Evolutionary conservation across 2,329 filamentous ascomycete species (phyloP), one percentile per base, ranked within the genome.

Genomic region (Zymoseptoria pseudotritici): DNA sequence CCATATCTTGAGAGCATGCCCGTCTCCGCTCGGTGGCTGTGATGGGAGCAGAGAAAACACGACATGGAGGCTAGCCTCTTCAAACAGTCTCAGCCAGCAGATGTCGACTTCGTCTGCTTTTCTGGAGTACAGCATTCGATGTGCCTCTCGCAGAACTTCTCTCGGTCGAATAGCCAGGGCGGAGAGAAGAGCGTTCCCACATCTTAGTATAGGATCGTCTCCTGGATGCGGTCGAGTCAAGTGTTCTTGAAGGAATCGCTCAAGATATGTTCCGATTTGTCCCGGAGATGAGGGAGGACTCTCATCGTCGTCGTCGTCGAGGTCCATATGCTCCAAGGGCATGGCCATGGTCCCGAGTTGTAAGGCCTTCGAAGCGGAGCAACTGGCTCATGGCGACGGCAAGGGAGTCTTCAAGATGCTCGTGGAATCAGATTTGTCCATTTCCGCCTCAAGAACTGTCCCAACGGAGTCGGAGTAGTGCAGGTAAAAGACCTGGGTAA

Each of bases 71-170:
- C 83, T 83, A 1, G 86, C 84, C 58, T 91, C 87, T 0, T 86
- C 86, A 70, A 89, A 91, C 4, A 92, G 74, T 63, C 85, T 79
- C 22, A 86, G 78, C 90, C 89, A 94, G 68, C 82, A 84, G 8
- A 72, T 69, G 0, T 87, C 87, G 5, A 93, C 82, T 31, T 85
- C 79, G 62, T 82, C 82, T 71, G 84, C 91, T 1, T 84, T 81
- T 62, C 84, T 90, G 3, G 86, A 81, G 67, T 92, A 88, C 62
- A 93, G 83, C 64, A 85, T 87, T 50, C 82, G 77, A 58, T 85
- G 84, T 0, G 87, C 83, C 13, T 88, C 74, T 7, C 78, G 76
- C 4, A 84, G 73, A 17, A 88, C 73, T 59, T 88, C 82, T 42
- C 82, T 71, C 5, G 78, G 73, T 11, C 74, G 69, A 11, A 31